phyloP scores from a whole-genome alignment of 23 red algal genomes.

The Chondrus crispus region DNA sequence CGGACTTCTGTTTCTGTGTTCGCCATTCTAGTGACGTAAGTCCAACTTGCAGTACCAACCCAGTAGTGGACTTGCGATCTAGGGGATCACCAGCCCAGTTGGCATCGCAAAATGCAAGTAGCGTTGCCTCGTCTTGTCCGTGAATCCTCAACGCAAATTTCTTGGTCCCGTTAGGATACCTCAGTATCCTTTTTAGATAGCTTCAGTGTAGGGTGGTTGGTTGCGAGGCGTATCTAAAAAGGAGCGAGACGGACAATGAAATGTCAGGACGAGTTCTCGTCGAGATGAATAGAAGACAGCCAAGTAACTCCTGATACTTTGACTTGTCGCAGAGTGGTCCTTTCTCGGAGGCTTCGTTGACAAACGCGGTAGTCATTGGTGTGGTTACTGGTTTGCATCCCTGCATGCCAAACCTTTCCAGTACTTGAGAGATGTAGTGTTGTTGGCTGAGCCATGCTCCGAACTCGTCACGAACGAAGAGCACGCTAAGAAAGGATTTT shows the following conservation, averaged over 20 bases:
- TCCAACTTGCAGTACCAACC: neutral
- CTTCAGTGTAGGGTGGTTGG: neutral
- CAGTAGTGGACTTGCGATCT: constrained; percentile 10
- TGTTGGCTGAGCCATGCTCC: neutral
- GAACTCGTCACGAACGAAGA: neutral
- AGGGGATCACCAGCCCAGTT: neutral
- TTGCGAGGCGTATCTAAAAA: neutral
- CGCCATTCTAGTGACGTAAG: neutral
- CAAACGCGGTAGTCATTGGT: neutral
- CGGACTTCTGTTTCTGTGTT: constrained; percentile 1
- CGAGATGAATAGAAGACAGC: neutral
- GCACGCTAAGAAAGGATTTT: neutral
- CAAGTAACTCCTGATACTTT: neutral
- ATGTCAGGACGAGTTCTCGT: neutral
- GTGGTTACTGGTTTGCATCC: neutral
- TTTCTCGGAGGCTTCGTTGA: neutral
- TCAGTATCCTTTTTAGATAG: neutral
- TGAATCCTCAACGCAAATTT: neutral
- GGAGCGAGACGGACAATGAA: neutral
- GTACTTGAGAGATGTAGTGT: neutral
- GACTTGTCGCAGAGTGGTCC: neutral
- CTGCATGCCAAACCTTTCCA: neutral
- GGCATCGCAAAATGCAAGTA: constrained; percentile 17
- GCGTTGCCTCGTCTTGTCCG: neutral
- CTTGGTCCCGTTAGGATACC: neutral